Evolutionary conservation across 2,329 filamentous ascomycete genomes (phyloP).

Genomic region (Bipolaris gigantea): DNA sequence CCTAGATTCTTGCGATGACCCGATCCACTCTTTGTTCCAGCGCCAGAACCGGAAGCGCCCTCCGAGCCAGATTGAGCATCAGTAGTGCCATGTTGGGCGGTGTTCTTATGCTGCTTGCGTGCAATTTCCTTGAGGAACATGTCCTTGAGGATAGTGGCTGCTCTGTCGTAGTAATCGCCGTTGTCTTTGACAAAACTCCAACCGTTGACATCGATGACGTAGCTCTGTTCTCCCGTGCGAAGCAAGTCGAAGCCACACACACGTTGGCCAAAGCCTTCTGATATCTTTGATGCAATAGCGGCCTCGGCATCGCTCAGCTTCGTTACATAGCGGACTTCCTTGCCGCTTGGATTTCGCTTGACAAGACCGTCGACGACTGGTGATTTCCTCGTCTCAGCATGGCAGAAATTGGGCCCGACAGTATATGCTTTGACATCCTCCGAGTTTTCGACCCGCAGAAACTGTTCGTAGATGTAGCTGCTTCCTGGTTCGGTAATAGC

Average conservation of each 20-base stretch:
- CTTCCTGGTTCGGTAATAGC: conserved; percentile 77
- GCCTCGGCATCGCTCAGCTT: conserved; percentile 78
- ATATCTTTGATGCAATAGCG: conserved; percentile 85
- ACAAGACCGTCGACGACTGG: conserved; percentile 96
- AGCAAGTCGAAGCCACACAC: conserved; percentile 96
- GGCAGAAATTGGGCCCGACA: conserved; percentile 88
- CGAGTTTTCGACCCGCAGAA: conserved; percentile 92
- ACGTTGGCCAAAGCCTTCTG: conserved; percentile 86
- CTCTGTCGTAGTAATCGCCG: conserved; percentile 95
- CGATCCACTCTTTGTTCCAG: conserved; percentile 39
- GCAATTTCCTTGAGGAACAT: conserved; percentile 83
- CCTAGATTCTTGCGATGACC: conserved; percentile 55
- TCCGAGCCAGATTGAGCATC: conserved; percentile 29
- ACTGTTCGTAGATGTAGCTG: conserved; percentile 97
- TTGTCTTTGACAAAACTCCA: conserved; percentile 99
- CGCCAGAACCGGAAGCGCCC: conserved; percentile 10
- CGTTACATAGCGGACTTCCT: conserved; percentile 95
- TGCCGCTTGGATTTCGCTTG: conserved; percentile 93
- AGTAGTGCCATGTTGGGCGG: conserved; percentile 45
- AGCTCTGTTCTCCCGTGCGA: conserved; percentile 84
- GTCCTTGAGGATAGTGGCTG: conserved; percentile 79
- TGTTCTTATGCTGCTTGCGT: conserved; percentile 55
- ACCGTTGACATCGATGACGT: conserved; percentile 97
- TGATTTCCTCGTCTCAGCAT: conserved; percentile 95
- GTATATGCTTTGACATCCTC: conserved; percentile 99